Evolutionary conservation across 2,329 filamentous ascomycete genomes (phyloP), one percentile per base, ranked within the genome.

Genomic region (Apiospora saccharicola): DNA sequence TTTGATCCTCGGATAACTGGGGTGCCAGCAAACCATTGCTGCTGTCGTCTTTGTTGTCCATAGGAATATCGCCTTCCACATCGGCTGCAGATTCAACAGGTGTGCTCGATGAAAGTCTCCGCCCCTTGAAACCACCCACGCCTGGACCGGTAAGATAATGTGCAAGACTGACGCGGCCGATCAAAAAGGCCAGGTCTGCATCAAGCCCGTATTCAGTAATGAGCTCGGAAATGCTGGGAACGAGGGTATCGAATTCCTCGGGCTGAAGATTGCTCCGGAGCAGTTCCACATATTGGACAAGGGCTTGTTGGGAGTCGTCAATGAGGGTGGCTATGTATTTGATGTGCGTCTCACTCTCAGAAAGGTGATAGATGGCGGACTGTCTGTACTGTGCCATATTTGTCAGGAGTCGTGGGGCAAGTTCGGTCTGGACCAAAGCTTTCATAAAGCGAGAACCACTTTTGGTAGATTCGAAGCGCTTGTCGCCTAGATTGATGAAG

Each of bases 381-480:
- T 97, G 92, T 67, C 94, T 91, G 81, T 98, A 95, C 79, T 98
- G 95, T 0, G 95, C 94, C 76, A 99, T 92, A 64, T 95, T 93
- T 76, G 98, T 89, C n/a, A 99, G 88, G 2, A 98, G 87, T 73
- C 94, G 92, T 1, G 93, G 92, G 34, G 93, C 94, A 69, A 98
- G 88, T 69, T 91, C 91, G 0, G 93, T 93, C 30, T 95, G 92
- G 3, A 92, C 91, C 49, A 99, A 85, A 16, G 94, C 92, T 78
- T 91, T 91, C 80, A 97, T 91, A 2, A 99, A 87, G 34, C 96
- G 91, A 77, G 91, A 92, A 0, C 95, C 94, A 67, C 94, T 94
- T 72, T 88, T 90, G 71, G 88, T 89, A 14, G 90, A 92, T 75
- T 93, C 91, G 75, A 95, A 93, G 26, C 96, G 93, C 78, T 91